Base-by-base conservation (phyloP, 108 stramenopile genomes). In the Nitzschia palea region DNA sequence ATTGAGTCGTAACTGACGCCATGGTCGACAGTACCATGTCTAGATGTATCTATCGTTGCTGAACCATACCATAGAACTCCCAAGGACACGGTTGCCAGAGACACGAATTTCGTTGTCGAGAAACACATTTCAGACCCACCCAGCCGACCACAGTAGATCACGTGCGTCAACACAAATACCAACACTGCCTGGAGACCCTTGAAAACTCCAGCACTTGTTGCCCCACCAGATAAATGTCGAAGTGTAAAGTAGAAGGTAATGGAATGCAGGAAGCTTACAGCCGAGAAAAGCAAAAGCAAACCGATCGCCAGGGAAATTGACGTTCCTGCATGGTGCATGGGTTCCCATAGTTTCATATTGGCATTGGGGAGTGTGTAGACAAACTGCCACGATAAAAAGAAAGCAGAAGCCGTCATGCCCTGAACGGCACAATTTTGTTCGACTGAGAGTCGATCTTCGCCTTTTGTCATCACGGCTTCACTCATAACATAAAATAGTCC, bases 131-230 rank as follows among this genome's bases (percentile, higher is more conserved):
- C 87, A 29, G 34, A 9, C 2, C 87, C 87, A 23, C 84, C 86
- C 33, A 70, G 34, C 32, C 70, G 55, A 33, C 82, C 86, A 67
- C 91, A 92, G 23, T 86, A 83, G 1, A 82, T 34, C 4, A 74
- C 9, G 10, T 85, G 62, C 2, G 84, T 74, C 3, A 71, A 57
- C 3, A 74, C 77, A 62, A 92, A 89, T 4, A 92, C 85, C 30
- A 92, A 63, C 6, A 92, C 88, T 18, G 91, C 91, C 57, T 92
- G 87, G 36, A 89, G 51, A 31, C 91, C 91, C 70, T 92, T 89
- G 69, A 92, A 55, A 0, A 92, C 86, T 9, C 90, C 91, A 0
- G 91, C 90, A 60, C 63, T 73, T n/a, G 85, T 86, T 0, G 86
- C 80, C 14, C 90, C 90, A n/a, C 86, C 84, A 15, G 84, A 77